Evolutionary conservation across 176 grass and related monocot genomes (phyloP).

Genomic region (Bolboschoenus planiculmis): DNA sequence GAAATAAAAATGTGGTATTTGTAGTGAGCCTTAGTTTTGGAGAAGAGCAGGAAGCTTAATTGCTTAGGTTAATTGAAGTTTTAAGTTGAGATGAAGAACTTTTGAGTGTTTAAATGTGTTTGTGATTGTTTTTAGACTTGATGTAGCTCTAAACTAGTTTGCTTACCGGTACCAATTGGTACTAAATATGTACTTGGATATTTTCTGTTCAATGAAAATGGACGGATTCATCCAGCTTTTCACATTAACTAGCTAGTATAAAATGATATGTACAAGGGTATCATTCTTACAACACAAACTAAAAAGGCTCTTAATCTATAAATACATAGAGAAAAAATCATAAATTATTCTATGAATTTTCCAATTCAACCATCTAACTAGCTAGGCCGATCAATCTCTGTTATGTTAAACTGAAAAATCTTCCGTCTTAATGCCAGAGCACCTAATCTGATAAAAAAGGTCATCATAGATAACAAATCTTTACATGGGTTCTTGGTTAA

Average conservation of each 20-base stretch:
- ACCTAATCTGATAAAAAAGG: background rate
- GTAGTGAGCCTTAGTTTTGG: too few relatives aligned
- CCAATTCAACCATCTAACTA: conserved; percentile 9
- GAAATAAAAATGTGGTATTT: too few relatives aligned
- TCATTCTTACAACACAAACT: background rate
- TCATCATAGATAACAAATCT: background rate
- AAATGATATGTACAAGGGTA: background rate
- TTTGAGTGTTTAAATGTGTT: too few relatives aligned
- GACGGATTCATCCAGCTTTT: background rate
- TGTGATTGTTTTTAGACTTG: too few relatives aligned
- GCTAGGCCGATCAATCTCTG: background rate
- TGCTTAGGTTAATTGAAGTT: too few relatives aligned
- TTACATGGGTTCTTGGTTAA: conserved; percentile 4
- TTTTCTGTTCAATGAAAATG: background rate
- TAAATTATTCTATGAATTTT: background rate
- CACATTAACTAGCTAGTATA: conserved; percentile 5
- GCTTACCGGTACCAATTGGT: background rate
- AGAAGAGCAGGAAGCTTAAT: too few relatives aligned
- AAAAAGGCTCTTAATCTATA: conserved; percentile 15
- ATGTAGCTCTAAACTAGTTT: background rate
- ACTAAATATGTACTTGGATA: background rate
- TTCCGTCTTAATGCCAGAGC: background rate
- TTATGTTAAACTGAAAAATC: background rate
- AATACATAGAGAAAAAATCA: background rate
- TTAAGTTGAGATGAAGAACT: too few relatives aligned